These are phyloP conservation scores for Paraurostyla sp. DNA, from an alignment of 73 alveolate genomes.

Conservation along the genomic window DNA sequence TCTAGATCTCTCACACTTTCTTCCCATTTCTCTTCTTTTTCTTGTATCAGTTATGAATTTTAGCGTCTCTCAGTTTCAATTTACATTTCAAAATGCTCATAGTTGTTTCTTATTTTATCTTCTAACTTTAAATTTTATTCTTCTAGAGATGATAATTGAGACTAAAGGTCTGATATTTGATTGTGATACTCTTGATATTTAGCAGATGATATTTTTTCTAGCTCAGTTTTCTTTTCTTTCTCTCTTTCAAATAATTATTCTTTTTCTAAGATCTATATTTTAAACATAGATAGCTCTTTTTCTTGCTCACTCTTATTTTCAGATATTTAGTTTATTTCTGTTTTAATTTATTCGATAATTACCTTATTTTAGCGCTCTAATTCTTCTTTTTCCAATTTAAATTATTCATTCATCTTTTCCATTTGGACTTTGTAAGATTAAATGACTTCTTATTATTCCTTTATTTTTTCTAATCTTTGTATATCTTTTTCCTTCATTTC, in stretches of 20 bases:
- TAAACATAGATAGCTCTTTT: neutral
- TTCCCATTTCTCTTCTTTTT: constrained; percentile 37
- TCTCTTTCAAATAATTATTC: neutral
- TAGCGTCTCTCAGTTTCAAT: constrained; percentile 30
- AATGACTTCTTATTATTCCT: constrained; percentile 3
- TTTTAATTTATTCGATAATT: neutral
- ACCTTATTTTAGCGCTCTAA: neutral
- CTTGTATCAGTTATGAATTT: neutral
- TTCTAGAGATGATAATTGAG: neutral
- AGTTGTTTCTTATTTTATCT: neutral
- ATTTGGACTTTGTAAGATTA: constrained; percentile 5
- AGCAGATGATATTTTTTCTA: neutral
- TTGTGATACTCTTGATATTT: neutral
- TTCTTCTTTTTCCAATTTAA: neutral
- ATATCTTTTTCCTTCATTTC: neutral
- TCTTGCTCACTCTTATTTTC: constrained; percentile 52
- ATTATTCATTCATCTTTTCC: neutral
- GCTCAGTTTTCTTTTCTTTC: neutral
- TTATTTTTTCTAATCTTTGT: neutral
- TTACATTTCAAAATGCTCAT: neutral
- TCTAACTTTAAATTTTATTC: neutral
- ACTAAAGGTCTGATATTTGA: neutral
- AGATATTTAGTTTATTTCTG: neutral
- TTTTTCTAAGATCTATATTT: neutral
- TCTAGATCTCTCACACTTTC: constrained; percentile 12